These are phyloP conservation scores for Malus orientalis DNA, from an alignment of 306 rosid genomes.

Conservation along the genomic window DNA sequence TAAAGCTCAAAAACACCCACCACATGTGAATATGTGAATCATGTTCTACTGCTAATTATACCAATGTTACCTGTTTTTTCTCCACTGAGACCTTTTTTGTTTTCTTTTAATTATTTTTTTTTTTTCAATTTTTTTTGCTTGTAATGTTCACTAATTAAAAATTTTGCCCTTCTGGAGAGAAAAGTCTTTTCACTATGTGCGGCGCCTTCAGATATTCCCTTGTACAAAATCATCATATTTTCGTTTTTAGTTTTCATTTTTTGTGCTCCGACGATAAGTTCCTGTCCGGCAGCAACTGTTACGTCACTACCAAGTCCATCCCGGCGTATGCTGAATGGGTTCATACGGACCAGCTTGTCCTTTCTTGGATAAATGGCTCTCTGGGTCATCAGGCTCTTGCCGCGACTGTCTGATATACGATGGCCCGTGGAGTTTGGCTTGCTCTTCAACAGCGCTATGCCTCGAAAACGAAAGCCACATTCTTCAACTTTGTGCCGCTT, in stretches of 20 bases:
- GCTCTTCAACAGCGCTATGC: too few species aligned
- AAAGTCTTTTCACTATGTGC: too few species aligned
- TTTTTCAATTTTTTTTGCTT: not conserved
- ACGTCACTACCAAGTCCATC: not conserved
- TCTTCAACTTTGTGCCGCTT: too few species aligned
- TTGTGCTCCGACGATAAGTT: too few species aligned
- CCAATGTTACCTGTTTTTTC: conserved; percentile 6
- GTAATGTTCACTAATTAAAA: not conserved
- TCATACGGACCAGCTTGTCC: not conserved
- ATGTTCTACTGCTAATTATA: conserved; percentile 8
- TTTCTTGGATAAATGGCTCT: not conserved
- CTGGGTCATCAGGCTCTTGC: not conserved
- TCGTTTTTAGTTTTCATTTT: too few species aligned
- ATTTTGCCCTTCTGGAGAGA: not conserved
- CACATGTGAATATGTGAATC: conserved; percentile 11
- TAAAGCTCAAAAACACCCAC: conserved; percentile 2
- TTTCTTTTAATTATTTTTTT: not conserved
- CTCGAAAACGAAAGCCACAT: too few species aligned
- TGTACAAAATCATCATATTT: too few species aligned
- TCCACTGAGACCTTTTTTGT: not conserved
- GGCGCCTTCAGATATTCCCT: not conserved
- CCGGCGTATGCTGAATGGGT: not conserved
- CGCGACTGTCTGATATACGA: too few species aligned
- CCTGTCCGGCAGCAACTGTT: not conserved
- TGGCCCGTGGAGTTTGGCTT: too few species aligned